phyloP scores from a whole-genome alignment of 352 stramenopile genomes.

The Pythium periplocum region DNA sequence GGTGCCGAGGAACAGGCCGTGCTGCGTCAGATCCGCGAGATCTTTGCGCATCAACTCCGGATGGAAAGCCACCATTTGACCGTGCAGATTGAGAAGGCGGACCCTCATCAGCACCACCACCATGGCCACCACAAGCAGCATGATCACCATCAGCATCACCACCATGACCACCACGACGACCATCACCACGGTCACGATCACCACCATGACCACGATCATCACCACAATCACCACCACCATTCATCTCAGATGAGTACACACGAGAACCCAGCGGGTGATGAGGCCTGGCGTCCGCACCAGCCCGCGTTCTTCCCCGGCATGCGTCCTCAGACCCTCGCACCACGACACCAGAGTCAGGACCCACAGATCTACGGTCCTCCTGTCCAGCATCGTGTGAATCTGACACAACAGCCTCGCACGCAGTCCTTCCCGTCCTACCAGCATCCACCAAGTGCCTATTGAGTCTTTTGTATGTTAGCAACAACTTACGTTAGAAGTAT shows the following conservation, averaged over 20 bases:
- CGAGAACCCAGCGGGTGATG: slow-evolving; percentile 59
- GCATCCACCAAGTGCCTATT: no score
- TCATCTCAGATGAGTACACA: slow-evolving; percentile 46
- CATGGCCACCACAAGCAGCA: slow-evolving; percentile 11
- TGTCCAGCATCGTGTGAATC: no score
- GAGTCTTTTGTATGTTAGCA: no score
- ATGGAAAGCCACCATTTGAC: slow-evolving; percentile 49
- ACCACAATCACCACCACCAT: slow-evolving; percentile 6
- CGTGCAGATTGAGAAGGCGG: slow-evolving; percentile 52
- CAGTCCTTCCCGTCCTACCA: no score
- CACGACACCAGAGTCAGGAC: no score
- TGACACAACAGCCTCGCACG: no score
- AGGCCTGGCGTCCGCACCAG: slow-evolving; percentile 9
- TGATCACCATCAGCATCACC: slow-evolving; percentile 18
- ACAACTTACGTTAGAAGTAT: no score
- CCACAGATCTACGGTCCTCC: no score
- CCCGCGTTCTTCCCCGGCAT: no score
- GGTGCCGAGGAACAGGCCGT: slow-evolving; percentile 49
- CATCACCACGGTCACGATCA: slow-evolving; percentile 16
- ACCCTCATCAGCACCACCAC: slow-evolving; percentile 16
- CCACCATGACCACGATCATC: slow-evolving; percentile 12
- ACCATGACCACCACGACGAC: slow-evolving; percentile 16
- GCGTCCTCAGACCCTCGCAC: no score
- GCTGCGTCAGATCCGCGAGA: slow-evolving; percentile 36
- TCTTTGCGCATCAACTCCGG: slow-evolving; percentile 33